Percentiles rank a stretch among this genome's conserved stretches.
Evolutionary conservation across 2,329 filamentous ascomycete species (phyloP).

Genomic region (Pyrenochaeta sp.): DNA sequence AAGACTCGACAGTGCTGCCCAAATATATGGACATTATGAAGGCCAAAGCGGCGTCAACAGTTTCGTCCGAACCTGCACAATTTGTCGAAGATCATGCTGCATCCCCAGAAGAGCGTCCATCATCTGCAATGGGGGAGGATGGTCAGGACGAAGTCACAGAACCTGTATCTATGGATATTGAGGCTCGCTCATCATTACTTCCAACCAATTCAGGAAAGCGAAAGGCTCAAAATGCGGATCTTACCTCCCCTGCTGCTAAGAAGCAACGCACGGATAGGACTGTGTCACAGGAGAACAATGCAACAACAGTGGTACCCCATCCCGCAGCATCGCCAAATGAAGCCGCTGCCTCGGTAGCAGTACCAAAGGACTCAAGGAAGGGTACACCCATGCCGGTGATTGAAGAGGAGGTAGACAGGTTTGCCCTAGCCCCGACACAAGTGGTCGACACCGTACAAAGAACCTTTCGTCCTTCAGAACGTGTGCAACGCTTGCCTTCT

Average conservation of each 20-base stretch:
- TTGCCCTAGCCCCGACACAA: background rate
- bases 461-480: background rate
- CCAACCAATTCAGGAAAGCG: conserved; percentile 10
- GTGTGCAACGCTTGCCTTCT: background rate
- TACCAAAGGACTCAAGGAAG: background rate
- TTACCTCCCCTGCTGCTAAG: conserved; percentile 5
- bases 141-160: background rate
- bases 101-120: background rate
- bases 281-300: background rate
- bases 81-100: background rate
- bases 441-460: background rate
- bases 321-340: background rate
- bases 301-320: background rate
- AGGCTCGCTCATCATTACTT: background rate
- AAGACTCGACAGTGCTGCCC: conserved; percentile 25
- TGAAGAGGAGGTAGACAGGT: background rate
- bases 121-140: background rate
- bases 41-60: conserved; percentile 2
- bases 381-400: background rate
- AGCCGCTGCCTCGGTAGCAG: background rate
- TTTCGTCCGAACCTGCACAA: background rate
- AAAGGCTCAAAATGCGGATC: conserved; percentile 1
- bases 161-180: background rate
- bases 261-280: conserved; percentile 7
- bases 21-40: conserved; percentile 17